phyloP scores from a whole-genome alignment of 441 rosid genomes.

The Gossypium laxum region DNA sequence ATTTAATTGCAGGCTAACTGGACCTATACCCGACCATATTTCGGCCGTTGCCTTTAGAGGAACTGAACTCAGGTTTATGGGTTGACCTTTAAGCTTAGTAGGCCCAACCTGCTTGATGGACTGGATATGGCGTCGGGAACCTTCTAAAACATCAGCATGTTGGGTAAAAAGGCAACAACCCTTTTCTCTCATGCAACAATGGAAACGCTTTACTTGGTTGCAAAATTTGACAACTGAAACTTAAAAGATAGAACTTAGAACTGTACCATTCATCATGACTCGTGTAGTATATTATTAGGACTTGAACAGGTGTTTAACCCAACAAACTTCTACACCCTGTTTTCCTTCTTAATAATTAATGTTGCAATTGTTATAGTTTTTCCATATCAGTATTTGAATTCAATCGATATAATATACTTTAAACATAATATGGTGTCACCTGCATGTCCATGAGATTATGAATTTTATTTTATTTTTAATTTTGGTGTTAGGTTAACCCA shows the following conservation, averaged over 20 bases:
- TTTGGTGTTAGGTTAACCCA: not conserved
- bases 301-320: no score
- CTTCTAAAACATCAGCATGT: not conserved
- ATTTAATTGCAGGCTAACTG: not conserved
- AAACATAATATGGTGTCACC: not conserved
- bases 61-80: not conserved
- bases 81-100: not conserved
- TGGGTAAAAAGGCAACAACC: not conserved
- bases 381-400: not conserved
- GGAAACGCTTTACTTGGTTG: not conserved
- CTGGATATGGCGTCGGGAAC: not conserved
- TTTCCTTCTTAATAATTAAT: no score
- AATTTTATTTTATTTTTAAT: not conserved
- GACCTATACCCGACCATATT: not conserved
- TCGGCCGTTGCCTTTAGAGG: not conserved
- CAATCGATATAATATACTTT: not conserved
- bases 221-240: no score
- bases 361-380: not conserved
- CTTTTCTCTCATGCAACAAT: no score
- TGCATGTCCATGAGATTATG: not conserved
- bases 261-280: no score
- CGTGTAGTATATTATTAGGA: no score
- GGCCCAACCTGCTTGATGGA: not conserved
- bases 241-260: no score
- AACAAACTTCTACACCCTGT: no score